Conservation (phyloP, 116 monocot species). For the Posidonia oceanica region DNA sequence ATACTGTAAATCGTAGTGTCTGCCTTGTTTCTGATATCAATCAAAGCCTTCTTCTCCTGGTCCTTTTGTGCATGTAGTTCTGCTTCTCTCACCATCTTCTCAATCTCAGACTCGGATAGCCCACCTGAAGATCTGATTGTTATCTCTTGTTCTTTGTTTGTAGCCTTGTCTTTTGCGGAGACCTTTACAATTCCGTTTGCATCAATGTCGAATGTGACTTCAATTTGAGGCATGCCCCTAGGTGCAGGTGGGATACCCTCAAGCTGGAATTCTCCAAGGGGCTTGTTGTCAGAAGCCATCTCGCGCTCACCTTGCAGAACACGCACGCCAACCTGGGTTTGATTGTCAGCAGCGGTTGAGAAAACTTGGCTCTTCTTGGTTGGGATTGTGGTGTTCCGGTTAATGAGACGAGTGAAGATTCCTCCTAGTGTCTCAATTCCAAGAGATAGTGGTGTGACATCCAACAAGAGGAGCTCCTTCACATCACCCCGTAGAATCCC, state of each 20-base stretch:
- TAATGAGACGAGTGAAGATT: conserved; percentile 31
- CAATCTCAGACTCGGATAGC: conserved; percentile 16
- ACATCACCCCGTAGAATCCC: conserved; percentile 38
- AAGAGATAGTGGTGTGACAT: conserved; percentile 35
- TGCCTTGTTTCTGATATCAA: conserved; percentile 15
- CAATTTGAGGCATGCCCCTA: conserved; percentile 20
- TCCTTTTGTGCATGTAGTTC: conserved; percentile 22
- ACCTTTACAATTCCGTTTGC: conserved; percentile 22
- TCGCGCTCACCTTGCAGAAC: conserved; percentile 24
- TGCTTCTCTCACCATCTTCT: conserved; percentile 24
- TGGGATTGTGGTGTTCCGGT: conserved; percentile 30
- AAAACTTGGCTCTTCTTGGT: conserved; percentile 32
- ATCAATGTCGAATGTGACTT: conserved; percentile 24
- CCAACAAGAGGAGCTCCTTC: conserved; percentile 29
- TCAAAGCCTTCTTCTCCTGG: conserved; percentile 21
- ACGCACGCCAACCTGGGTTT: conserved; percentile 20
- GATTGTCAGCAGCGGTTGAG: conserved; percentile 25
- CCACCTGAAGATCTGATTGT: conserved; percentile 24
- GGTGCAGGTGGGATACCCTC: conserved; percentile 23
- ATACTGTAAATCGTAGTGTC: conserved; percentile 24
- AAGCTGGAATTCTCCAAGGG: conserved; percentile 19
- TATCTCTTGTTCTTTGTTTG: conserved; percentile 18
- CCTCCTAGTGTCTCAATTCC: conserved; percentile 41
- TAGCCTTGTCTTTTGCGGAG: conserved; percentile 21
- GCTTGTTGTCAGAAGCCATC: conserved; percentile 28